Evolutionary conservation across 2,329 filamentous ascomycete species (phyloP), one percentile per base, ranked within the genome.

Genomic region (Penicillium sp.): DNA sequence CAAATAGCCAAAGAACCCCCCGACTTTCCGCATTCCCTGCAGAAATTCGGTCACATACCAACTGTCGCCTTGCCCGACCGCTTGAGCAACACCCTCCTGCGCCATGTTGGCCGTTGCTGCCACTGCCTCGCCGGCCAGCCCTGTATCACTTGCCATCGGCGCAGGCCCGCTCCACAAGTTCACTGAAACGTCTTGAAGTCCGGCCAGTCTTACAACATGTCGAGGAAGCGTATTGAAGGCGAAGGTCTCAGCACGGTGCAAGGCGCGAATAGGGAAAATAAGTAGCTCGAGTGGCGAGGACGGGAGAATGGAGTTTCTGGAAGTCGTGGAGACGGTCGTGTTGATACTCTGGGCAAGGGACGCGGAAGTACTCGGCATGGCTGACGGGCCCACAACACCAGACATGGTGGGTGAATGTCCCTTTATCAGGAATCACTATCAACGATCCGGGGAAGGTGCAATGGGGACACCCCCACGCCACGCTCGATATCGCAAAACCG

Each of bases 1-100:
- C 35, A 89, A 77, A 69, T 97, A 98, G 59, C 83, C 86, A 69
- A 97, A 90, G 48, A 97, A 82, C 51, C 87, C 89, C 36, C 88
- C 87, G 35, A 96, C 76, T 35, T 86, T 89, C 62, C 84, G 81
- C 55, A 79, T 60, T 4, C 73, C 71, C 47, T 77, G 72, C 41
- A 79, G 69, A 45, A 74, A 65, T 48, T 75, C 70, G n/a, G 63
- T 50, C 31, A 73, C 49, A 37, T 67, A 65, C 37, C 65, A 59
- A n/a, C 63, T 57, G 43, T 72, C 63, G 11, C 63, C 60, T 27
- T 64, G 58, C 8, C 54, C 57, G n/a, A 57, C 65, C 28, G 60
- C 61, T 24, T 67, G 66, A 18, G 60, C 64, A 11, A 63, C 58
- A 35, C 52, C 67, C 46, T 61, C 66, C 32, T 56, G 63, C 7